Conservation (phyloP, 2,329 filamentous ascomycete species). For the Plenodomus tracheiphilus region DNA sequence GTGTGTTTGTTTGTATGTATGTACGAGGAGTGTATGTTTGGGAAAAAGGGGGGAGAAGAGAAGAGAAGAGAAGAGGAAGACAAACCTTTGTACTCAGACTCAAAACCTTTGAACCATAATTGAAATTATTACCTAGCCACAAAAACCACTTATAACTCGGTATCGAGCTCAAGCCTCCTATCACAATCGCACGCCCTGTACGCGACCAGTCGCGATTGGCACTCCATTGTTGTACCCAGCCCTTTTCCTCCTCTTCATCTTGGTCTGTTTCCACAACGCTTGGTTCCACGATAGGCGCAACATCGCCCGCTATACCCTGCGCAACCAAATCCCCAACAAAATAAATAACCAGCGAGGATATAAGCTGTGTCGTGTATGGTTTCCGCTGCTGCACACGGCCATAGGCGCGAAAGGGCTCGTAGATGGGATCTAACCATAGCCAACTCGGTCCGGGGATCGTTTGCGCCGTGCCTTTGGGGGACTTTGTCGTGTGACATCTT, state of each 20-base stretch:
- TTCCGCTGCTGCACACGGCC: constrained; percentile 69
- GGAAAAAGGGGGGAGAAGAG: background rate
- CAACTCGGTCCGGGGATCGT: constrained; percentile 50
- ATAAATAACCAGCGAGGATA: constrained; percentile 76
- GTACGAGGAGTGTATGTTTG: too few relatives aligned
- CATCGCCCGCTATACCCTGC: constrained; percentile 60
- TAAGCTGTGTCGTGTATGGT: constrained; percentile 79
- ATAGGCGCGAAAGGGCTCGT: constrained; percentile 59
- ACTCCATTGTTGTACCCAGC: constrained; percentile 46
- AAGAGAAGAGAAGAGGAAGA: background rate
- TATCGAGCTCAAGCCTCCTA: constrained; percentile 73
- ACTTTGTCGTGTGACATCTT: constrained; percentile 21
- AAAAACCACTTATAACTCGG: constrained; percentile 84
- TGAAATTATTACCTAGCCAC: constrained; percentile 80
- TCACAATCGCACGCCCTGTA: constrained; percentile 71
- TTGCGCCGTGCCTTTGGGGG: constrained; percentile 21
- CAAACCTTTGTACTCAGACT: constrained; percentile 69
- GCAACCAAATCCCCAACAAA: constrained; percentile 76
- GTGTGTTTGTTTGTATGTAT: too few relatives aligned
- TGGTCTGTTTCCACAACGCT: constrained; percentile 4
- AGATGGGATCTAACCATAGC: constrained; percentile 53
- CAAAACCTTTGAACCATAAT: constrained; percentile 72
- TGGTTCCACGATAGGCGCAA: background rate
- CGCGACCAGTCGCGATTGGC: constrained; percentile 55
- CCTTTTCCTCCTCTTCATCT: constrained; percentile 23